Evolutionary conservation across 2,329 filamentous ascomycete genomes (phyloP).

Genomic region (Penicillium janthinellum): DNA sequence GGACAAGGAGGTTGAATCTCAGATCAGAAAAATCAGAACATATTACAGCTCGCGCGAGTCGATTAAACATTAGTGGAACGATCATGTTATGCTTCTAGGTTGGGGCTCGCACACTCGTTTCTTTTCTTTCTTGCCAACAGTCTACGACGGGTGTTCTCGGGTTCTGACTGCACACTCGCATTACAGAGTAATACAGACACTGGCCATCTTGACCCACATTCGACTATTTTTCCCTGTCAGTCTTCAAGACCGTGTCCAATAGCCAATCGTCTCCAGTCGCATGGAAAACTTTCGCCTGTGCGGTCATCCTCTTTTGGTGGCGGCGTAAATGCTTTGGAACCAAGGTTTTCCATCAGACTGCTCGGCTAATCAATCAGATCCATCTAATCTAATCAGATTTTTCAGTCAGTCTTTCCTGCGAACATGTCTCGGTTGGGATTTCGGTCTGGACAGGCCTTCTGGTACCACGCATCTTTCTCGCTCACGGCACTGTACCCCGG

Average conservation of each 20-base stretch:
- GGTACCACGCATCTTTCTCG: neutral
- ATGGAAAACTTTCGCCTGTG: neutral
- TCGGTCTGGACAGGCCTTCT: neutral
- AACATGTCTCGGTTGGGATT: neutral
- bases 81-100: too few relatives aligned
- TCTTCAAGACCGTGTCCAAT: neutral
- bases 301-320: neutral
- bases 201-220: neutral
- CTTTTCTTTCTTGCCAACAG: neutral
- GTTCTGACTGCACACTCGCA: neutral
- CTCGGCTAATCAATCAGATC: slow-evolving; percentile 1
- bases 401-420: neutral
- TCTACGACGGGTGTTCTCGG: neutral
- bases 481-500: neutral
- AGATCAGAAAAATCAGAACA: neutral
- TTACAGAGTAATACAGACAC: too few relatives aligned
- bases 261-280: neutral
- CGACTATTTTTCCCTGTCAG: neutral
- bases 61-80: neutral
- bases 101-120: neutral
- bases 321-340: neutral
- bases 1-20: too few relatives aligned
- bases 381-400: slow-evolving; percentile 13
- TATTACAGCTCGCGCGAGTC: neutral
- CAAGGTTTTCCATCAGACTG: neutral